Percentiles rank a stretch among this genome's conserved stretches.
Conservation (phyloP, 148 eudicot genomes). For the Linanthus parryae region DNA sequence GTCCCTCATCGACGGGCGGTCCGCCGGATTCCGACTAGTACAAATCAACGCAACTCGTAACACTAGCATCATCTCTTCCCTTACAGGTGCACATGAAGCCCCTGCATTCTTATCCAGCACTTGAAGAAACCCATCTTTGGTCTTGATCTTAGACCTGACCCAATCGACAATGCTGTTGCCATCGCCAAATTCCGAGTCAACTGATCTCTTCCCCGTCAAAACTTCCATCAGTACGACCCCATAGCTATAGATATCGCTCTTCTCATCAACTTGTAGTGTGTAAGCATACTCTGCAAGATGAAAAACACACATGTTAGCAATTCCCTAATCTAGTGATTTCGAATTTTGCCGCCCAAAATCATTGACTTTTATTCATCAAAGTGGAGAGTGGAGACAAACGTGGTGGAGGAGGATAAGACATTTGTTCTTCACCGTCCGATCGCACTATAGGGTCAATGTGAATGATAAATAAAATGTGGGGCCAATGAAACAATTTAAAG, state of each 20-base stretch:
- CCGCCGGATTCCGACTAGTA: conserved; percentile 72
- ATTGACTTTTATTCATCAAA: conserved; percentile 6
- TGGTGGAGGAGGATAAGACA: not conserved
- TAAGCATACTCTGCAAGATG: conserved; percentile 70
- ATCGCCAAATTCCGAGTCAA: conserved; percentile 71
- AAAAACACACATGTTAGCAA: not conserved
- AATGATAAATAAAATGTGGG: conserved; percentile 16
- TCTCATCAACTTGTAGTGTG: conserved; percentile 93
- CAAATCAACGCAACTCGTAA: conserved; percentile 83
- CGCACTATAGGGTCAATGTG: not conserved
- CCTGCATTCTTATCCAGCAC: conserved; percentile 80
- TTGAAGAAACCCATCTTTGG: conserved; percentile 39
- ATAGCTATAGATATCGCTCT: conserved; percentile 90
- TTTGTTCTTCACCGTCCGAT: conserved; percentile 8
- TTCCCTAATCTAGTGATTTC: not conserved
- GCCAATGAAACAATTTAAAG: conserved; percentile 3
- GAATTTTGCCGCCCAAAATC: conserved; percentile 1
- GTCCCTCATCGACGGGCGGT: conserved; percentile 93
- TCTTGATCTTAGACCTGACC: conserved; percentile 64
- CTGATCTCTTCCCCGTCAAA: conserved; percentile 65
- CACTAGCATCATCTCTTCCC: conserved; percentile 79
- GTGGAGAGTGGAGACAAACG: not conserved
- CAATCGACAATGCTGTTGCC: conserved; percentile 92
- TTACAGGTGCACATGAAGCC: conserved; percentile 57
- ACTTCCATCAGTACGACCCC: conserved; percentile 86